Base-by-base conservation (phyloP, 2,329 filamentous ascomycete genomes). In the Neofusicoccum cordaticola region DNA sequence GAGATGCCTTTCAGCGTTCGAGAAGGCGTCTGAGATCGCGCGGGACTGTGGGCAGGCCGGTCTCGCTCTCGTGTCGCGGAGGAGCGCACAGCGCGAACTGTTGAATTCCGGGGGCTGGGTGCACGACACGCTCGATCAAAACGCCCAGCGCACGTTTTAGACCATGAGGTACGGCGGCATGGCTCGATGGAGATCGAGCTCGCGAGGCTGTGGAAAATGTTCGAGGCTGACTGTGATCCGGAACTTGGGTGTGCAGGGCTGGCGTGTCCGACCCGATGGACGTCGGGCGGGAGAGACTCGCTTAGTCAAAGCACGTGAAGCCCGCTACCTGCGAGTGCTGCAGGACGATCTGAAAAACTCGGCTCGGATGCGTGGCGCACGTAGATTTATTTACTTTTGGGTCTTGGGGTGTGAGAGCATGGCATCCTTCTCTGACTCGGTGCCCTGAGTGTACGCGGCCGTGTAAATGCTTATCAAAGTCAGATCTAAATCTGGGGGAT, bases 221-320 rank as follows among this genome's bases (percentile, higher is more conserved):
- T 52, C 34, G 44, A 60, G 56, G 42, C 44, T 19, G 56, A 31
- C 37, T 60, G 31, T 47, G 42, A 35, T 60, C 27, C 31, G 31
- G 42, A 17, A 39, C 56, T 47, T 47, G 27, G 56, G 56, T 60
- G 56, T 60, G 56, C 56, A 45, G 42, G 56, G 42, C 56, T 60
- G 56, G 56, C 42, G 56, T 60, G 56, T 60, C 56, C 56, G 56
- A 47, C 56, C 56, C 41, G 44, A 31, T 45, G 56, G 56, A 60
- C 44, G 34, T 45, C 56, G 56, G 56, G 42, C 56, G 56, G 41
- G 56, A 45, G 42, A 60, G 56, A 37, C 56, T 60, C 56, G 56
- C 56, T 60, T 52, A 52, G 56, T 60, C 56, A 60, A 58, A n/a
- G 41, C 56, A 60, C 56, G 56, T 60, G 56, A 60, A 60, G 42